phyloP scores from a whole-genome alignment of 1,139 yeast species.

The Blastobotrys buckinghamii region DNA sequence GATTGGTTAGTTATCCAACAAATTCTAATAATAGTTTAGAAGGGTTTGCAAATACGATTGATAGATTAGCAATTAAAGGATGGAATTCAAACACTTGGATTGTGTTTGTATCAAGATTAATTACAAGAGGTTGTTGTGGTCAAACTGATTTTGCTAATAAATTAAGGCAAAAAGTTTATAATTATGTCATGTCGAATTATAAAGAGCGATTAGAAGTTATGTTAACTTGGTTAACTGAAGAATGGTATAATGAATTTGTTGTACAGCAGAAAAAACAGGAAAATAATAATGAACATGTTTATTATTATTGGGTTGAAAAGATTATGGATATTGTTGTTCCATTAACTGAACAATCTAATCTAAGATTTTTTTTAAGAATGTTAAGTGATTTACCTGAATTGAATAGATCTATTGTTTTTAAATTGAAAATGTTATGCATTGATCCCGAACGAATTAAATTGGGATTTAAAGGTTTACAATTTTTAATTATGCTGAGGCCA shows the following conservation, averaged over 20 bases:
- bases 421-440: constrained; percentile 66
- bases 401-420: constrained; percentile 51
- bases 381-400: constrained; percentile 82
- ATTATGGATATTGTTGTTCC: constrained; percentile 79
- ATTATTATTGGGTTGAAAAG: constrained; percentile 56
- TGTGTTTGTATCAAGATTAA: constrained; percentile 64
- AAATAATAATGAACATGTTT: constrained; percentile 20
- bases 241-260: constrained; percentile 75
- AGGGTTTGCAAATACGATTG: constrained; percentile 27
- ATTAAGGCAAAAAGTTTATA: constrained; percentile 64
- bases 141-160: constrained; percentile 19
- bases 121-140: constrained; percentile 63
- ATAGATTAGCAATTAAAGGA: constrained; percentile 32
- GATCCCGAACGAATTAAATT: constrained; percentile 80
- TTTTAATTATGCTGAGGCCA: constrained; percentile 83
- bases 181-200: constrained; percentile 68
- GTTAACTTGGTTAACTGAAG: constrained; percentile 95
- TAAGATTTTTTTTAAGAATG: constrained; percentile 72
- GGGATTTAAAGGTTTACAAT: constrained; percentile 74
- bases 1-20: constrained; percentile 27
- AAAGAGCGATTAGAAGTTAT: constrained; percentile 67
- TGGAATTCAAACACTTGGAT: constrained; percentile 80
- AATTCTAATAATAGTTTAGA: constrained; percentile 19
- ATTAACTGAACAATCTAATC: constrained; percentile 71
- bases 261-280: constrained; percentile 13